Evolutionary conservation across 2,329 filamentous ascomycete species (phyloP), one percentile per base, ranked within the genome.

Genomic region (Ophiostoma australiae): DNA sequence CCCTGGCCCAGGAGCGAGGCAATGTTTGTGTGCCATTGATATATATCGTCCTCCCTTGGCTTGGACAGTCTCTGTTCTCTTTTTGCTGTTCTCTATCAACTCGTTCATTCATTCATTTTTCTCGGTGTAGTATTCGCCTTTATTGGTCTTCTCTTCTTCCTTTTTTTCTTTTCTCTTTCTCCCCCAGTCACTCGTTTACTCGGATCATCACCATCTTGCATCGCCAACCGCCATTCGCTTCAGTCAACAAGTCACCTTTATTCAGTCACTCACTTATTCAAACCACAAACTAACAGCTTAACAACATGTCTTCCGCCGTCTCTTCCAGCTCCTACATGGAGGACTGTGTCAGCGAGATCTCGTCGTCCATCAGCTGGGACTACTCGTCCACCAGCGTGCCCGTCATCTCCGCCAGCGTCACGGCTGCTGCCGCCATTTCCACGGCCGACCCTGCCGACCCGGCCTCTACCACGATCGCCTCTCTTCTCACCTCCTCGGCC

Each of bases 361-460:
- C 33, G 4, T 67, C 63, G 63, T 67, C 65, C n/a, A 11, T 17
- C 37, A 70, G 77, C 68, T 63, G 58, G 63, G 63, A 67, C 35
- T 67, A 41, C 63, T 39, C 63, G 33, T 67, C 65, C 37, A 44
- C n/a, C n/a, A 70, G 77, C 68, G 13, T 23, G 39, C n/a, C 41
- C 37, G 39, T 17, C 61, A 27, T 58, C 44, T 48, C 44, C 10
- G 20, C 52, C 52, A 58, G 52, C 11, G 52, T 58, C 23, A 67
- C 52, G 8, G 23, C 33, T 15, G 31, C 52, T 31, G 44, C 39
- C 61, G 52, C 69, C 20, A 7, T 35, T n/a, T 71, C 63, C 15
- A 66, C 77, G 4, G 73, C 76, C 23, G 52, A 58, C 52, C 52
- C 52, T 13, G n/a, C 52, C 17, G 52, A 58, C 23, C 52, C 52